These are phyloP conservation scores for Maudiozyma turicensis DNA, from an alignment of 805 yeast genomes.

Conservation along the genomic window DNA sequence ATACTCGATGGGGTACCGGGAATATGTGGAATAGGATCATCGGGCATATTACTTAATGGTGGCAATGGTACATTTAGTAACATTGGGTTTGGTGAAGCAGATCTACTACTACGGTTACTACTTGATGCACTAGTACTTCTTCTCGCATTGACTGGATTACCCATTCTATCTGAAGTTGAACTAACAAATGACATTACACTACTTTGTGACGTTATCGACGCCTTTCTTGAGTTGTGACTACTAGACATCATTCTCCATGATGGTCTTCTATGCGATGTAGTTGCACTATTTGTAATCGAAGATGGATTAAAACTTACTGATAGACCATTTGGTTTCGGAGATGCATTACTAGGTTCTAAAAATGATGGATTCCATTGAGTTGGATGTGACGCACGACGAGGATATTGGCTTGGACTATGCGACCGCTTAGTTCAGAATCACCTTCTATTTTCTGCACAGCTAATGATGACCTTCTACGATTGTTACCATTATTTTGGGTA, in stretches of 20 bases:
- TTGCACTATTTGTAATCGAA: neutral
- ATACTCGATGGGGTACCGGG: conserved; percentile 16
- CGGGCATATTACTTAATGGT: conserved; percentile 47
- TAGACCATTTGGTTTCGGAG: neutral
- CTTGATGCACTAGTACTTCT: conserved; percentile 20
- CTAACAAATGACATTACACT: conserved; percentile 25
- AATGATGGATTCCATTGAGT: neutral
- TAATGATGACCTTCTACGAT: conserved; percentile 14
- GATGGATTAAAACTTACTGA: neutral
- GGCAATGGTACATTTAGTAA: conserved; percentile 35
- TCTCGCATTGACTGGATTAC: conserved; percentile 19
- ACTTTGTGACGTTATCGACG: conserved; percentile 30
- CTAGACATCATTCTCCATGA: conserved; percentile 7
- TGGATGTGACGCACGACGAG: conserved; percentile 24
- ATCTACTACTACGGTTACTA: conserved; percentile 9
- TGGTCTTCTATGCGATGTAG: conserved; percentile 4
- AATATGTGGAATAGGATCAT: conserved; percentile 43
- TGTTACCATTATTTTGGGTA: neutral
- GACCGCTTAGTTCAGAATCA: neutral
- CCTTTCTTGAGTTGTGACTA: conserved; percentile 29
- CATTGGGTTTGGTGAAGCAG: conserved; percentile 20
- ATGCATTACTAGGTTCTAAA: neutral
- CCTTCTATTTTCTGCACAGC: neutral
- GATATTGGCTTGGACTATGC: neutral
- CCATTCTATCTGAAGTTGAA: conserved; percentile 26